phyloP scores from a whole-genome alignment of 148 eudicot species.

The Cornus controversa region DNA sequence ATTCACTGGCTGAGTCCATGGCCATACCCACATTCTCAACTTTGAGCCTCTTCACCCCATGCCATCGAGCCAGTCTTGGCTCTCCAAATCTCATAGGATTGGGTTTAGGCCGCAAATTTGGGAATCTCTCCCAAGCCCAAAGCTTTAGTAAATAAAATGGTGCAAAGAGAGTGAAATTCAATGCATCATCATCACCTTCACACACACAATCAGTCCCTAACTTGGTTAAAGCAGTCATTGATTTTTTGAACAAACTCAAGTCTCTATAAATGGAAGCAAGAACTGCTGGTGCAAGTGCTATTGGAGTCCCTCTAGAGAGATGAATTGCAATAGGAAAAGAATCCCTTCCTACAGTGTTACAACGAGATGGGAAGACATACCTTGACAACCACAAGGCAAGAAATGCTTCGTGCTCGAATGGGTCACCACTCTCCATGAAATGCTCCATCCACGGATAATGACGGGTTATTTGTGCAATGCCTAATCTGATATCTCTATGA shows the following conservation, averaged over 20 bases:
- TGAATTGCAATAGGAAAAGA: slow-evolving; percentile 4
- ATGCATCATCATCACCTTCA: background rate
- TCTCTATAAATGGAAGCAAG: slow-evolving; percentile 19
- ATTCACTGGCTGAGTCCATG: background rate
- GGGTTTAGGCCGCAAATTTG: slow-evolving; percentile 7
- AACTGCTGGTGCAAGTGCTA: slow-evolving; percentile 19
- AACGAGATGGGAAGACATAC: slow-evolving; percentile 27
- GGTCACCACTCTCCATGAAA: slow-evolving; percentile 19
- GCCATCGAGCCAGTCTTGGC: slow-evolving; percentile 34
- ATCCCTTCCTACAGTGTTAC: background rate
- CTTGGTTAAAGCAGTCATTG: background rate
- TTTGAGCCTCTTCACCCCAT: background rate
- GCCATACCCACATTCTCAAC: background rate
- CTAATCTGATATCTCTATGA: background rate
- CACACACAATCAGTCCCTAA: background rate
- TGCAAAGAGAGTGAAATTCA: background rate
- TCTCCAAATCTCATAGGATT: background rate
- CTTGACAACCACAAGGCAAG: slow-evolving; percentile 45
- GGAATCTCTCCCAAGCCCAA: slow-evolving; percentile 57
- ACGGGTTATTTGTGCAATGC: background rate
- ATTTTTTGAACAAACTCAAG: background rate
- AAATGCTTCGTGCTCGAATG: slow-evolving; percentile 48
- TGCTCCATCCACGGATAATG: slow-evolving; percentile 27
- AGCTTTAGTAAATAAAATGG: slow-evolving; percentile 7
- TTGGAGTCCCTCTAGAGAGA: slow-evolving; percentile 10